Base-by-base conservation (phyloP, 306 rosid genomes). In the Crataegus laevigata region DNA sequence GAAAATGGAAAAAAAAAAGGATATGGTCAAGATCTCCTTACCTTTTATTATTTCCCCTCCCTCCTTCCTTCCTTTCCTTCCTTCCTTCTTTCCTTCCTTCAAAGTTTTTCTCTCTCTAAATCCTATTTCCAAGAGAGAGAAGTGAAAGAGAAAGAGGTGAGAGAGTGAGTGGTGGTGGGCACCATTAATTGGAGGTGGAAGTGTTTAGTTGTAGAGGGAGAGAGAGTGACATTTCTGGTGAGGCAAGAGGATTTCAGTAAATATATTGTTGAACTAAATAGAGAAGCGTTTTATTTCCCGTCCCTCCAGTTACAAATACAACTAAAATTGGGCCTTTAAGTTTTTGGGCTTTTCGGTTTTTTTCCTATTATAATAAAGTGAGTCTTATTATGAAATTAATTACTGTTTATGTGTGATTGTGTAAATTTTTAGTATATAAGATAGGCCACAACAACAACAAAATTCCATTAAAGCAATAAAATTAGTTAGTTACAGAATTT, bases 21-120 rank as follows among this genome's bases (percentile, higher is more conserved):
- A 69, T 77, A 72, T 30, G 81, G 82, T 76, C 80, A 68, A 34
- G 55, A 86, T 75, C 68, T 79, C 81, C 82, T 86, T 88, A 47
- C 52, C 75, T 70, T 75, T 52, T 66, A 72, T 24, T 55, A 11
- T n/a, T 72, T 60, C 36, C 36, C 66, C 66, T 60, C 6, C 36
- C 10, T 11, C 5, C 43, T 38, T 57, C 28, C n/a, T 57, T 22
- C 62, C 22, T 2, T 38, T 57, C 28, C n/a, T 57, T 22, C 62
- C 22, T 2, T 8, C 62, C 65, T 14, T 47, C 72, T 19, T 70
- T 28, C 12, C 36, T 54, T 68, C 47, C 64, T 74, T 69, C 66
- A 63, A 40, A 74, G 80, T 81, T 70, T 57, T 40, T 64, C 84
- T 72, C 82, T 63, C 38, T 68, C 64, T 54, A 43, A 4, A 11